These are phyloP conservation scores for Solanum chmielewskii DNA, from an alignment of 257 asterid species.

Conservation along the genomic window DNA sequence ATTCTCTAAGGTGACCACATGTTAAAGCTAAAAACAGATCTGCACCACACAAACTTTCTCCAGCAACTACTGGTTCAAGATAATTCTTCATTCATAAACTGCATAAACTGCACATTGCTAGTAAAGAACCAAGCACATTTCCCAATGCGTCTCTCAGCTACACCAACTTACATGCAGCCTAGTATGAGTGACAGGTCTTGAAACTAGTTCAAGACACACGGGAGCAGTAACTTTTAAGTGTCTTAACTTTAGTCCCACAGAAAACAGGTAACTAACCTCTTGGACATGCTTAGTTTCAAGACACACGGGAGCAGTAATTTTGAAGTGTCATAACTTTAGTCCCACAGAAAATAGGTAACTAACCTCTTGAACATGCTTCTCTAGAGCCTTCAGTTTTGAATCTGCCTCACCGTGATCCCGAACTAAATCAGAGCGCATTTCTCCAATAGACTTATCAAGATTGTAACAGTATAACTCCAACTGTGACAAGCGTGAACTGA, in stretches of 20 bases:
- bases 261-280: constrained; percentile 43
- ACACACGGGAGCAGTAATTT: neutral
- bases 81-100: neutral
- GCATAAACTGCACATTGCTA: neutral
- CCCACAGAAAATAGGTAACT: constrained; percentile 1
- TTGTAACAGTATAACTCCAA: constrained; percentile 84
- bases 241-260: neutral
- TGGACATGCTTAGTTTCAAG: neutral
- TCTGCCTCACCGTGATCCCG: constrained; percentile 75
- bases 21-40: neutral
- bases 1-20: neutral
- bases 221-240: neutral
- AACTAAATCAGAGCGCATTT: constrained; percentile 72
- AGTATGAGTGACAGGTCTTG: neutral
- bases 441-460: constrained; percentile 85
- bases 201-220: neutral
- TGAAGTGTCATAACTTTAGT: neutral
- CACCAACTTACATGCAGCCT: neutral
- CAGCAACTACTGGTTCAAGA: neutral
- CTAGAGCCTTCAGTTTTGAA: constrained; percentile 67
- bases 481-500: constrained; percentile 89
- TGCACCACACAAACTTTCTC: neutral
- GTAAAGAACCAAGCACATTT: neutral
- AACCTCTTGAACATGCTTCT: constrained; percentile 90
- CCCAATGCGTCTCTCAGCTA: neutral